Percentiles rank a stretch among this genome's conserved stretches.
phyloP scores from a whole-genome alignment of 225 moss, liverwort and hornwort species.

The Polytrichum commune region DNA sequence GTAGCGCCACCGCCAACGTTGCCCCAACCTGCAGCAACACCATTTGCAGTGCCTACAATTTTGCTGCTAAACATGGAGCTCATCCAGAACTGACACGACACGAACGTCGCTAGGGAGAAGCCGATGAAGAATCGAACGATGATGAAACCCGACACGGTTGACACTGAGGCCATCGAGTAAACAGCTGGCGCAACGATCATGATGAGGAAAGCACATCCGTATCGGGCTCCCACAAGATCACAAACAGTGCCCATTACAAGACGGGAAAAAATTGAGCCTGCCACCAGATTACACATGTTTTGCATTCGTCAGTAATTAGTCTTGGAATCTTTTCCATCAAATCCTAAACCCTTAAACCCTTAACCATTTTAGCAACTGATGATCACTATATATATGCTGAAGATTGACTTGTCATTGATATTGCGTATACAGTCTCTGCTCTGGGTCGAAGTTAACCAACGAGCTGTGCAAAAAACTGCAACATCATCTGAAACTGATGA shows the following conservation, averaged over 20 bases:
- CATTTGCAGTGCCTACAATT: conserved; percentile 58
- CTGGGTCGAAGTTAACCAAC: too few species aligned
- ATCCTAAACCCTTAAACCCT: neutral
- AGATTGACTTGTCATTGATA: too few species aligned
- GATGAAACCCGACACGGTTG: conserved; percentile 36
- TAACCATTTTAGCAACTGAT: neutral
- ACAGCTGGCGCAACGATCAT: conserved; percentile 69
- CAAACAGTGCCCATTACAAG: conserved; percentile 75
- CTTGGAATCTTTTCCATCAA: too few species aligned
- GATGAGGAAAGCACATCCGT: conserved; percentile 66
- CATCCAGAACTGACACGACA: conserved; percentile 88
- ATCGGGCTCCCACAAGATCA: conserved; percentile 71
- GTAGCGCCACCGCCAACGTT: conserved; percentile 52
- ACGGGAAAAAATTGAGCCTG: conserved; percentile 69
- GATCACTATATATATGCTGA: neutral
- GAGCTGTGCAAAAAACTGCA: too few species aligned
- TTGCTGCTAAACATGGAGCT: conserved; percentile 85
- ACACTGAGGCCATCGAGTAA: conserved; percentile 61
- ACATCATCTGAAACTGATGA: too few species aligned
- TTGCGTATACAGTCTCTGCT: too few species aligned
- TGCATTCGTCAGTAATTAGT: too few species aligned
- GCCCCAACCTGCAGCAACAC: conserved; percentile 56
- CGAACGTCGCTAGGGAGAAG: conserved; percentile 81
- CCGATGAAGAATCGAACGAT: conserved; percentile 83
- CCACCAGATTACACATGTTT: conserved; percentile 13